These are phyloP conservation scores for Aspergillus sp. DNA, from an alignment of 2,329 filamentous ascomycete genomes.

Conservation along the genomic window DNA sequence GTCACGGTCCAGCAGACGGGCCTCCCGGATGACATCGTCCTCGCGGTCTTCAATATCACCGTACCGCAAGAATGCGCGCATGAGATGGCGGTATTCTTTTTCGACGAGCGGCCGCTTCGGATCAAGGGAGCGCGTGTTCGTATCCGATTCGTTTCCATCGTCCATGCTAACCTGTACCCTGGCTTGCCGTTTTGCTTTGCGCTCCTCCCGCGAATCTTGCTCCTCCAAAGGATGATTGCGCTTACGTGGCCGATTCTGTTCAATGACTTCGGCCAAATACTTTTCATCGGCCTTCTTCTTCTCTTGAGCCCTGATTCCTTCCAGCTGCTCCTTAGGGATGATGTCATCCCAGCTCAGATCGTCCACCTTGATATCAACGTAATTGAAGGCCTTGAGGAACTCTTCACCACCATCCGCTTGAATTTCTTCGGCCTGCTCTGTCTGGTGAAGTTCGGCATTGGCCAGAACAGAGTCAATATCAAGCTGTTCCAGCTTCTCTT, in stretches of 20 bases:
- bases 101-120: constrained; percentile 84
- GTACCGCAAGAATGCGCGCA: constrained; percentile 82
- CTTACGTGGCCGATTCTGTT: constrained; percentile 74
- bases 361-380: constrained; percentile 91
- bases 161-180: constrained; percentile 56
- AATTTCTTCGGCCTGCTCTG: constrained; percentile 87
- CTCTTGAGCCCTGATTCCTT: constrained; percentile 81
- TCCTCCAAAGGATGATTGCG: constrained; percentile 54
- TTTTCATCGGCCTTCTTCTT: constrained; percentile 74
- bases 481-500: constrained; percentile 90
- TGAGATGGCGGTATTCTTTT: constrained; percentile 86
- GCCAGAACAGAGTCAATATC: constrained; percentile 96
- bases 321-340: constrained; percentile 87
- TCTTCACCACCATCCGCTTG: constrained; percentile 94
- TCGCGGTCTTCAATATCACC: constrained; percentile 82
- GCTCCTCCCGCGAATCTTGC: constrained; percentile 50
- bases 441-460: constrained; percentile 95
- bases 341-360: constrained; percentile 97
- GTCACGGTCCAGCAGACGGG: constrained; percentile 75
- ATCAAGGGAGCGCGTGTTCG: constrained; percentile 53
- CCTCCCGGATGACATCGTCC: constrained; percentile 80
- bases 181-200: constrained; percentile 61
- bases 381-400: constrained; percentile 81
- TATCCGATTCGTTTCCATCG: constrained; percentile 64
- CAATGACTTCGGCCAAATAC: constrained; percentile 72